These are phyloP conservation scores for Lophium mytilinum DNA, from an alignment of 495 filamentous ascomycete species.

Conservation along the genomic window DNA sequence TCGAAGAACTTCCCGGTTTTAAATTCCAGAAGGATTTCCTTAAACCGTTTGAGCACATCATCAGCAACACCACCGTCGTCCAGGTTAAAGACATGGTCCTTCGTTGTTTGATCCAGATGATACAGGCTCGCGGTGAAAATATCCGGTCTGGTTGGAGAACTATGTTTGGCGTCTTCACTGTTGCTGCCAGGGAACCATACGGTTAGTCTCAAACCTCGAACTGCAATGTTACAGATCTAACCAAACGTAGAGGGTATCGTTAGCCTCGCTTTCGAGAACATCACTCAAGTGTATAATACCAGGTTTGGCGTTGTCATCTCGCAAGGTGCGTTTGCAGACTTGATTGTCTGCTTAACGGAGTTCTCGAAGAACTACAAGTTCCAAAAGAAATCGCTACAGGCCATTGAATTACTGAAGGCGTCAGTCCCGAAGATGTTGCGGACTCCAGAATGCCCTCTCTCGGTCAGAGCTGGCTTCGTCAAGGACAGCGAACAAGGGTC, in stretches of 20 bases:
- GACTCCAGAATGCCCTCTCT: conserved; percentile 91
- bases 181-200: conserved; percentile 86
- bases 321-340: conserved; percentile 92
- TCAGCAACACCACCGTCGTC: conserved; percentile 80
- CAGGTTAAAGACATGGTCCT: conserved; percentile 97
- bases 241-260: conserved; percentile 72
- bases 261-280: conserved; percentile 91
- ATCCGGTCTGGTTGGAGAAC: conserved; percentile 97
- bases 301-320: conserved; percentile 92
- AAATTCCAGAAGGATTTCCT: conserved; percentile 99
- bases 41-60: conserved; percentile 96
- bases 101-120: conserved; percentile 97
- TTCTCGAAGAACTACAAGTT: conserved; percentile 98
- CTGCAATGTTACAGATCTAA: conserved; percentile 22
- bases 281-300: conserved; percentile 96
- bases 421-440: conserved; percentile 89
- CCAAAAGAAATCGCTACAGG: conserved; percentile 94
- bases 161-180: conserved; percentile 98
- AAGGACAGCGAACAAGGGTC: conserved; percentile 37
- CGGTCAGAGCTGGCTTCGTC: conserved; percentile 41
- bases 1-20: conserved; percentile 95
- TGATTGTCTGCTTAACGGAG: conserved; percentile 92
- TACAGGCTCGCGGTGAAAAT: conserved; percentile 89
- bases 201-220: conserved; percentile 37
- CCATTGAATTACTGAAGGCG: conserved; percentile 87